These are phyloP conservation scores for Agapanthus africanus DNA, from an alignment of 106 monocot species.

Conservation along the genomic window DNA sequence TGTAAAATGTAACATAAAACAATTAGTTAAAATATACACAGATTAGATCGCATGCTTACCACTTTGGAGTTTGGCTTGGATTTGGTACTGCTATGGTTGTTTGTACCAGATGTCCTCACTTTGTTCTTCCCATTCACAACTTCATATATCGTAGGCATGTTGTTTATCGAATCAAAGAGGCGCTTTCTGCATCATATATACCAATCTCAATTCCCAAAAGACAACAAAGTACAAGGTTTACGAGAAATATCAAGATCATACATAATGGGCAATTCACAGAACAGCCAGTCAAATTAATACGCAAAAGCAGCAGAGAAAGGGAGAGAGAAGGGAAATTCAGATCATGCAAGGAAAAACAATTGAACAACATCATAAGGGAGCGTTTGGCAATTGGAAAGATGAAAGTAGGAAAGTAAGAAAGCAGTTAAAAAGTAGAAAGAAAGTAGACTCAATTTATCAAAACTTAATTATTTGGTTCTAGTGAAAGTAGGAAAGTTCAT, in stretches of 20 bases:
- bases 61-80: conserved; percentile 64
- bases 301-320: no score
- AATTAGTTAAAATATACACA: neutral
- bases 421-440: no score
- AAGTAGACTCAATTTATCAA: no score
- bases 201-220: conserved; percentile 1
- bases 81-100: conserved; percentile 41
- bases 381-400: no score
- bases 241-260: no score
- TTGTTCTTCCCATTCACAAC: conserved; percentile 58
- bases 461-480: no score
- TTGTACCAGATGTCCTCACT: conserved; percentile 29
- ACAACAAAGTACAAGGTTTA: neutral
- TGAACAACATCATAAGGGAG: neutral
- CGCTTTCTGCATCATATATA: conserved; percentile 45
- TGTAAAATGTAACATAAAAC: neutral
- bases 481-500: no score
- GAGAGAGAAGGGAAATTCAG: neutral
- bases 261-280: neutral
- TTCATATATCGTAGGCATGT: conserved; percentile 72
- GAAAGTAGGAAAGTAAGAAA: no score
- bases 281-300: neutral
- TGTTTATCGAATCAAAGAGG: conserved; percentile 65
- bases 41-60: conserved; percentile 24
- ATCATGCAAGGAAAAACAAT: neutral